These are phyloP conservation scores for Apiospora arundinis DNA, from an alignment of 2,329 filamentous ascomycete genomes.

Conservation along the genomic window DNA sequence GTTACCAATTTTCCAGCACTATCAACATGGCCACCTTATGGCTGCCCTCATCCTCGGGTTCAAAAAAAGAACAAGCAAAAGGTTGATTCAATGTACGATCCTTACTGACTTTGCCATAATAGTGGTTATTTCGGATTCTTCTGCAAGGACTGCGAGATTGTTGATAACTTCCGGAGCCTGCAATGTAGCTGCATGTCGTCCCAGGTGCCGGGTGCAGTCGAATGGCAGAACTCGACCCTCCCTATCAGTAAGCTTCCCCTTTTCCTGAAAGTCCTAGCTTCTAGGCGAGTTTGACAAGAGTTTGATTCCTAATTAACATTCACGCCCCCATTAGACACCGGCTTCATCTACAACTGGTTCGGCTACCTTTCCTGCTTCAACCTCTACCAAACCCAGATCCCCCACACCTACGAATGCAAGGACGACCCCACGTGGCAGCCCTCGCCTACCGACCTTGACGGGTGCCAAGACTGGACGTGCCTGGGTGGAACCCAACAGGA, in stretches of 20 bases:
- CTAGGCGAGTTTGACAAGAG: too few species aligned
- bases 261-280: neutral
- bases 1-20: neutral
- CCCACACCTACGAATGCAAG: neutral
- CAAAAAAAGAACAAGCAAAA: neutral
- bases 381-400: neutral
- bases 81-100: neutral
- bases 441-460: too few species aligned
- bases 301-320: too few species aligned
- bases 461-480: too few species aligned
- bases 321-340: neutral
- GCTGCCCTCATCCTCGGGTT: neutral
- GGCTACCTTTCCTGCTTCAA: slow-evolving; percentile 20
- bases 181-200: neutral
- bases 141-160: neutral
- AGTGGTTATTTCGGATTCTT: neutral
- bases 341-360: slow-evolving; percentile 22
- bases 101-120: neutral
- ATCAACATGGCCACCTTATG: neutral
- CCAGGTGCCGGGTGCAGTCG: neutral
- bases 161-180: neutral
- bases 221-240: neutral
- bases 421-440: neutral
- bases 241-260: neutral
- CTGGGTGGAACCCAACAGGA: too few species aligned